Evolutionary conservation across 1,284 basidiomycete species (phyloP).

Genomic region (Amylostereum areolatum): DNA sequence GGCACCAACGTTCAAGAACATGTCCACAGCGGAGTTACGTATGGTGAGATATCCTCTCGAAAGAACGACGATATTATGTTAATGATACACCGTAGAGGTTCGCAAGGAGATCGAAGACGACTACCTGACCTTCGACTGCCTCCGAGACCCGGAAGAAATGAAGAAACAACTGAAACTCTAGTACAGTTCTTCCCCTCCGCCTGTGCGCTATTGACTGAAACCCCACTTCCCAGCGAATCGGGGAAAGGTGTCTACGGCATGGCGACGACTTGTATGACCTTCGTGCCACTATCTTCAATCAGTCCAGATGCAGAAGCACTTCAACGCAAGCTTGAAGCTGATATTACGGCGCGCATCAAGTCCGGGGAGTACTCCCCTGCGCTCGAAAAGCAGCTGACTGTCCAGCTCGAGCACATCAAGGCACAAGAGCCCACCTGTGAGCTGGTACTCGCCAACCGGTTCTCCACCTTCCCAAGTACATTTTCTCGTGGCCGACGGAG

Average conservation of each 20-base stretch:
- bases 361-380: background rate
- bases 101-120: conserved; percentile 18
- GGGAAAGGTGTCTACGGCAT: background rate
- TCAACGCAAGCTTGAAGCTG: background rate
- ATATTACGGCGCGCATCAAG: background rate
- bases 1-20: conserved; percentile 50
- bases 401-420: background rate
- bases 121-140: conserved; percentile 23
- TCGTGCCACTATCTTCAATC: background rate
- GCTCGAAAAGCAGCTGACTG: background rate
- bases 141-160: conserved; percentile 20
- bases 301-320: background rate
- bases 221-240: background rate
- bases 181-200: conserved; percentile 13
- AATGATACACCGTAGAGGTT: conserved; percentile 17
- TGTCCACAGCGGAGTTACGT: conserved; percentile 19
- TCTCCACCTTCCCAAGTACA: no score
- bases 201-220: background rate
- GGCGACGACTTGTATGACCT: conserved; percentile 3
- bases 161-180: conserved; percentile 25
- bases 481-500: no score
- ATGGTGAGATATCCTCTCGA: conserved; percentile 15
- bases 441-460: background rate
- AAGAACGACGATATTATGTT: background rate
- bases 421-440: background rate